Evolutionary conservation across 2,329 filamentous ascomycete genomes (phyloP), one percentile per base, ranked within the genome.

Genomic region (Alternaria tenuissima): DNA sequence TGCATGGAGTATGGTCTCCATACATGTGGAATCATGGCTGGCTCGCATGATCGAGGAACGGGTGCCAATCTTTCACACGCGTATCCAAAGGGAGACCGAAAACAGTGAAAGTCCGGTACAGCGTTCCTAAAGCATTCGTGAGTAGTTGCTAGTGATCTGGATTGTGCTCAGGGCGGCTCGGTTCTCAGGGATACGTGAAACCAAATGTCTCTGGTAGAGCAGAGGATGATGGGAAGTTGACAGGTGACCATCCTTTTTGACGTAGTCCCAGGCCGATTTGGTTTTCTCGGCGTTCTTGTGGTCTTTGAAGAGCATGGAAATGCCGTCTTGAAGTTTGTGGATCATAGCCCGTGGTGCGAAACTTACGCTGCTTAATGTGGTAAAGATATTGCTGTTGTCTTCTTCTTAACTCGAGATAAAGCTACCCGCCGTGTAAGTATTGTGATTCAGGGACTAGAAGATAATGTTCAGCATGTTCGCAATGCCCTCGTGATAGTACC

Each of bases 11-110:
- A 36, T 22, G 3, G 30, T 1, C 14, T 22, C 20, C 46, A 36
- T 36, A 24, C 0, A 11, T 36, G 30, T 49, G 30, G 30, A 7
- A 49, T 49, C 11, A 28, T 41, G 39, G 53, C 22, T 24, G 2
- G 28, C 28, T 60, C 57, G 47, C 53, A 52, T 60, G 57, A 60
- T 47, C 57, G 34, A n/a, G 41, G 11, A 52, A 36, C 28, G 20
- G 30, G 57, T 47, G 41, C 20, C 12, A 3, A 14, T 18, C 7
- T 6, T 7, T 12, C 30, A n/a, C 26, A 48, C 22, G 36, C 48
- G 9, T 26, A 39, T 30, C 52, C 22, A 30, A 49, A 12, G 24
- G 30, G 28, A 30, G 12, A 18, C 26, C 18, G 30, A 46, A 12
- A 39, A 16, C 30, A 51, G 26, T 20, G 12, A 48, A 26, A 11